Evolutionary conservation across 2,329 filamentous ascomycete species (phyloP).

Genomic region (Tolypocladium pustulatum): DNA sequence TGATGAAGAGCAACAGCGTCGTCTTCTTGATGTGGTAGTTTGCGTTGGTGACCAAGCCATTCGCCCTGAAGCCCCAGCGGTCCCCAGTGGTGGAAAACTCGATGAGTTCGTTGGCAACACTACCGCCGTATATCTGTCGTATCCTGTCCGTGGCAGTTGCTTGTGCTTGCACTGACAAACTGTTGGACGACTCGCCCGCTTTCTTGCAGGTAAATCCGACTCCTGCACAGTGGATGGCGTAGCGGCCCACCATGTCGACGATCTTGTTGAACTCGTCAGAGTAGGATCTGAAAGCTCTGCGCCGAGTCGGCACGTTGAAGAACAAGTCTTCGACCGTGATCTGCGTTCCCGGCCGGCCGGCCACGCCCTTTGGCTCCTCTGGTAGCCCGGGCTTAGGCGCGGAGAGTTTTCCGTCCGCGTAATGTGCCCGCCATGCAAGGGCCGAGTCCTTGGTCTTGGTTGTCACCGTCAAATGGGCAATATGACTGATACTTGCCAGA

Average conservation of each 20-base stretch:
- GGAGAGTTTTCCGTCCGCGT: slow-evolving; percentile 69
- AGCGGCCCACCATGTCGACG: slow-evolving; percentile 84
- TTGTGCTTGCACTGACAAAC: slow-evolving; percentile 65
- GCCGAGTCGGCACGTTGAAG: slow-evolving; percentile 85
- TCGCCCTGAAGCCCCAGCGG: slow-evolving; percentile 74
- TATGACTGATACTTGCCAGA: slow-evolving; percentile 94
- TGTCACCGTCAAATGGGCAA: slow-evolving; percentile 89
- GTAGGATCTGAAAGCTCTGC: slow-evolving; percentile 79
- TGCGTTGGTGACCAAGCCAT: slow-evolving; percentile 78
- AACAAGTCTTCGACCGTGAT: slow-evolving; percentile 96
- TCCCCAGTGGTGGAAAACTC: slow-evolving; percentile 61
- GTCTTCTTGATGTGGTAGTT: slow-evolving; percentile 93
- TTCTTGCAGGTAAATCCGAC: slow-evolving; percentile 97
- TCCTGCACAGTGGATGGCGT: slow-evolving; percentile 83
- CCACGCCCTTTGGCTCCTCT: slow-evolving; percentile 75
- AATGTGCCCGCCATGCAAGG: slow-evolving; percentile 84
- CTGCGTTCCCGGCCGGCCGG: slow-evolving; percentile 82
- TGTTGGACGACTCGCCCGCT: slow-evolving; percentile 75
- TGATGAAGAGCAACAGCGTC: slow-evolving; percentile 84
- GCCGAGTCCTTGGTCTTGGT: slow-evolving; percentile 84
- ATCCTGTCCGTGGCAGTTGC: slow-evolving; percentile 74
- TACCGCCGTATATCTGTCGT: slow-evolving; percentile 75
- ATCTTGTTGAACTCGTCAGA: slow-evolving; percentile 98
- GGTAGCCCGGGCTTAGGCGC: slow-evolving; percentile 81
- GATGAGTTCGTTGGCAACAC: slow-evolving; percentile 80